Conservation (phyloP, 768 basidiomycete species). For the Phaeolepiota aurea region DNA sequence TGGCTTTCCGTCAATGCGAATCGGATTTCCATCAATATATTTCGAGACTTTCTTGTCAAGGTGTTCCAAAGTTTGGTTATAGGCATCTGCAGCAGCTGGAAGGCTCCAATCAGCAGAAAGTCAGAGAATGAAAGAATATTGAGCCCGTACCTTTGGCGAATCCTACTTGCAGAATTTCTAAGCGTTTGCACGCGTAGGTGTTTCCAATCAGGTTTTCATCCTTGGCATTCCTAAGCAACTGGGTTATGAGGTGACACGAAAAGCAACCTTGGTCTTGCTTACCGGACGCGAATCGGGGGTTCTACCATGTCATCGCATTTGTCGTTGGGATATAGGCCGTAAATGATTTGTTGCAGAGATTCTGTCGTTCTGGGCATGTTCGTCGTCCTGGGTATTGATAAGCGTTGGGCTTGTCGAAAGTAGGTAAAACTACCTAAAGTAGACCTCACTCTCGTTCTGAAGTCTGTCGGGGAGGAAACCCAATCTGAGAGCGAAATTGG, state of each 20-base stretch:
- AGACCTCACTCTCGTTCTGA: constrained; percentile 33
- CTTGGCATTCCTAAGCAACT: constrained; percentile 51
- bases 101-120: neutral
- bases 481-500: constrained; percentile 42
- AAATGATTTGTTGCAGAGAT: constrained; percentile 63
- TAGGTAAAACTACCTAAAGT: constrained; percentile 40
- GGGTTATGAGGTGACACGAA: too few species aligned
- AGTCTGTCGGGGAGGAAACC: constrained; percentile 53
- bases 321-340: constrained; percentile 57
- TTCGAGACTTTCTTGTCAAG: constrained; percentile 63
- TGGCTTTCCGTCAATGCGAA: constrained; percentile 71
- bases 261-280: too few species aligned
- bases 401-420: neutral
- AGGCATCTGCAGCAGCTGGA: constrained; percentile 54
- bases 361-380: constrained; percentile 75
- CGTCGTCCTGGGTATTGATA: constrained; percentile 41
- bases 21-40: constrained; percentile 57
- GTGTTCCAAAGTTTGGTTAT: constrained; percentile 51
- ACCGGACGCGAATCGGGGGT: constrained; percentile 54
- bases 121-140: neutral
- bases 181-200: constrained; percentile 55
- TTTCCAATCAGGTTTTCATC: constrained; percentile 72
- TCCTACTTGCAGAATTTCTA: constrained; percentile 50
- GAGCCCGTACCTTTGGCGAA: constrained; percentile 56
- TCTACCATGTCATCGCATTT: constrained; percentile 35